phyloP scores from a whole-genome alignment of 805 yeast species.

The Phaffomyces antillensis region DNA sequence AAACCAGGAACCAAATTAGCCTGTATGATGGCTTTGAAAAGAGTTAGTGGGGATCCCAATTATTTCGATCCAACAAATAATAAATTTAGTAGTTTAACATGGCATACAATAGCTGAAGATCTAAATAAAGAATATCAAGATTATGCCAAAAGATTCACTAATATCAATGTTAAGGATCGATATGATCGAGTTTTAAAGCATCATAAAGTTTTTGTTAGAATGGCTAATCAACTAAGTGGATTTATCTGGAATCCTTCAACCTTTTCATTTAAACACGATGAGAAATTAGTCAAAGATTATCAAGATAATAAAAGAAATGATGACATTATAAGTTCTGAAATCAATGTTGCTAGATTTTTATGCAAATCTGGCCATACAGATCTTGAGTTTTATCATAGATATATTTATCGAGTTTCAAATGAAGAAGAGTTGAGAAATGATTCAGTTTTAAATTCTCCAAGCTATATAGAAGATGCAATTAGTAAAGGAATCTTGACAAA shows the following conservation, averaged over 20 bases:
- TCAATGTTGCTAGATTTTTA: conserved; percentile 16
- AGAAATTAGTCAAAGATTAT: conserved; percentile 9
- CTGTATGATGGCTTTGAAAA: conserved; percentile 20
- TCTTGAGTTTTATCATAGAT: conserved; percentile 22
- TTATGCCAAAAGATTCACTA: conserved; percentile 21
- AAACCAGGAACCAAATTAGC: conserved; percentile 24
- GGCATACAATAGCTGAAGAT: conserved; percentile 23
- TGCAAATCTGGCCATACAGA: conserved; percentile 22
- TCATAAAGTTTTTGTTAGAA: conserved; percentile 17
- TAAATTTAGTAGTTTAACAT: conserved; percentile 15
- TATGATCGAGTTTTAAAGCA: conserved; percentile 22
- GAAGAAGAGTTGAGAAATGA: conserved; percentile 11
- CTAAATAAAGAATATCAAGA: conserved; percentile 21
- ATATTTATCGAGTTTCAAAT: conserved; percentile 9
- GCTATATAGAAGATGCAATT: conserved; percentile 20
- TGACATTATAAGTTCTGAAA: conserved; percentile 10
- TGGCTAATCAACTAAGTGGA: conserved; percentile 18
- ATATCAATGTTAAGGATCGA: conserved; percentile 23
- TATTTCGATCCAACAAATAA: conserved; percentile 12
- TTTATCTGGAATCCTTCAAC: conserved; percentile 19
- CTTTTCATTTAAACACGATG: conserved; percentile 16
- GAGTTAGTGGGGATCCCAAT: conserved; percentile 13
- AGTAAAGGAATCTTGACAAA: conserved; percentile 16
- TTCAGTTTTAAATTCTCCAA: conserved; percentile 14
- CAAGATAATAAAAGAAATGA: conserved; percentile 11